Base-by-base conservation (phyloP, 805 yeast genomes). In the Metschnikowia reukaufii region DNA sequence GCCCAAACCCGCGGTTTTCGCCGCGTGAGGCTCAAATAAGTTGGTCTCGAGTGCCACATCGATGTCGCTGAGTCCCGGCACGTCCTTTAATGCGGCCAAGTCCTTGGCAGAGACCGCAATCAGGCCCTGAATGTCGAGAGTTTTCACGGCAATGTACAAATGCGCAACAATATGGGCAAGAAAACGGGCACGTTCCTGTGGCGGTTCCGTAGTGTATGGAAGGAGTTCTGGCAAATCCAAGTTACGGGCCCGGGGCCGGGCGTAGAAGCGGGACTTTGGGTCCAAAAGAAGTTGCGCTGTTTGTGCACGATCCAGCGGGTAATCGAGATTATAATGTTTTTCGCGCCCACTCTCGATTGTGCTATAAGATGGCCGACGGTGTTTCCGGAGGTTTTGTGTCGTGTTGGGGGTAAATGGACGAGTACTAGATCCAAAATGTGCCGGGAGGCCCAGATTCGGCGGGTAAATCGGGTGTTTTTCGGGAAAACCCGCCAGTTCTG, bases 141-240 rank as follows among this genome's bases (percentile, higher is more conserved):
- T 79, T 47, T 79, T 76, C 39, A 88, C 77, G 8, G 97, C 89
- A 46, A 88, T 80, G 62, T 87, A 87, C 16, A 94, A 64, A 63
- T 88, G 89, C 2, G 85, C 77, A 27, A 91, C 75, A n/a, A 92
- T 86, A 59, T 86, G 94, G 36, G 87, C 76, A 33, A 92, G 69
- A 56, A 89, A 90, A 44, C 74, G 77, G 15, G 88, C 85, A 48
- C 83, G 86, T 47, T 86, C 95, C 29, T 68, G 67, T 13, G 81
- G 82, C 1, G 80, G 57, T 62, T 89, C 97, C 0, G 84, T 78
- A 36, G 73, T 68, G 63, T 91, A 94, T 0, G 98, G 98, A 21
- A 92, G 71, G 41, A 78, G 58, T 15, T 61, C 64, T 1, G 75
- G 74, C 29, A 72, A 57, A 51, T 71, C 62, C 19, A 73, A 52